Conservation (phyloP, 2,329 filamentous ascomycete species). For the Emergomyces orientalis region DNA sequence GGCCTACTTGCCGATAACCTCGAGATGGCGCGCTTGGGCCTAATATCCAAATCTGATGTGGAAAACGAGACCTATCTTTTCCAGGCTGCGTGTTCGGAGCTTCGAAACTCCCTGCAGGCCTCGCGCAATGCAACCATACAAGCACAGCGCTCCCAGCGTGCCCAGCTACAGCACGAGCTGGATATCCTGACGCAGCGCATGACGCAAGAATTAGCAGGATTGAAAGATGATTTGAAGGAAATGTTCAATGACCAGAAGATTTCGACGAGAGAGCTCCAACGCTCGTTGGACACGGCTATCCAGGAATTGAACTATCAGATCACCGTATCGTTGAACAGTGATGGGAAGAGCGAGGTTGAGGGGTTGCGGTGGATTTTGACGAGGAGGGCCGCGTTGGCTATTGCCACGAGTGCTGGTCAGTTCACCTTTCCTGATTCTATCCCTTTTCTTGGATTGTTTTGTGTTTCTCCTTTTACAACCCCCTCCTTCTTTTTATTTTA, state of each 20-base stretch:
- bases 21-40: slow-evolving; percentile 64
- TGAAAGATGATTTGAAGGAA: slow-evolving; percentile 87
- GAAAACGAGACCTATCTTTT: slow-evolving; percentile 96
- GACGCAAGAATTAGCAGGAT: slow-evolving; percentile 67
- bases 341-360: slow-evolving; percentile 86
- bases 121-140: slow-evolving; percentile 69
- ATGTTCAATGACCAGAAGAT: slow-evolving; percentile 96
- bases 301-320: slow-evolving; percentile 97
- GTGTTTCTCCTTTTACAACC: background rate
- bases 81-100: slow-evolving; percentile 82
- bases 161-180: slow-evolving; percentile 84
- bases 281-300: slow-evolving; percentile 73
- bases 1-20: slow-evolving; percentile 68
- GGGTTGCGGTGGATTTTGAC: slow-evolving; percentile 77
- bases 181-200: slow-evolving; percentile 81
- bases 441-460: background rate
- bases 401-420: slow-evolving; percentile 44
- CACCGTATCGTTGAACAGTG: slow-evolving; percentile 77
- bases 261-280: slow-evolving; percentile 79
- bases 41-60: slow-evolving; percentile 84
- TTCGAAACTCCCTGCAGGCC: slow-evolving; percentile 76
- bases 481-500: background rate
- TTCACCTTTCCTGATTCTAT: slow-evolving; percentile 10
- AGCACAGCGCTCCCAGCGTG: slow-evolving; percentile 70
- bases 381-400: slow-evolving; percentile 52